Percentiles rank a stretch among this genome's conserved stretches.
phyloP scores from a whole-genome alignment of 2,329 filamentous ascomycete genomes.

The Curvularia hawaiiensis region DNA sequence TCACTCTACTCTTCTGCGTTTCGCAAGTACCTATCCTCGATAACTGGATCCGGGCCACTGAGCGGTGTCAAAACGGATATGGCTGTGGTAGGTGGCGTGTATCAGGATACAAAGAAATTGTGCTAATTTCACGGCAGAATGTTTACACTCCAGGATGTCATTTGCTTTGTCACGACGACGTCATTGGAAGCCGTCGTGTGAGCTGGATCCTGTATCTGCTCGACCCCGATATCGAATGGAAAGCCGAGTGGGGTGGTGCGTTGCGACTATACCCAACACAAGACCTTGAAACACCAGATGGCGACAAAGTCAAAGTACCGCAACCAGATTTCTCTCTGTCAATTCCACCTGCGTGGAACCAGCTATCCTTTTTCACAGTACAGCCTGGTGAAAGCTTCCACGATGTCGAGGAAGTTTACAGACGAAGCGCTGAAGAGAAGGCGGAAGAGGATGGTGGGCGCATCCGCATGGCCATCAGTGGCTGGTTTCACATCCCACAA shows the following conservation, averaged over 20 bases:
- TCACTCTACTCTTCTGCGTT: constrained; percentile 91
- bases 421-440: constrained; percentile 64
- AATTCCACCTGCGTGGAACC: constrained; percentile 95
- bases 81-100: constrained; percentile 68
- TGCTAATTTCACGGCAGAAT: constrained; percentile 57
- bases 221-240: constrained; percentile 89
- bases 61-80: constrained; percentile 97
- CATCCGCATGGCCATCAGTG: constrained; percentile 95
- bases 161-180: constrained; percentile 95
- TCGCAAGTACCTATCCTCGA: constrained; percentile 82
- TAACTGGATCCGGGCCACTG: constrained; percentile 84
- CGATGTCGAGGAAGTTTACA: constrained; percentile 97
- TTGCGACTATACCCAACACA: constrained; percentile 81
- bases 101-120: background rate
- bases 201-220: constrained; percentile 98
- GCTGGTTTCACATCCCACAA: constrained; percentile 99
- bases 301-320: constrained; percentile 78
- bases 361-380: constrained; percentile 97
- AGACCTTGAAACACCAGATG: constrained; percentile 68
- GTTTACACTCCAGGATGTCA: constrained; percentile 97
- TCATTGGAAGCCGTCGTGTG: constrained; percentile 93
- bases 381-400: constrained; percentile 99
- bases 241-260: constrained; percentile 90
- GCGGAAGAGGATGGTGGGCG: constrained; percentile 71
- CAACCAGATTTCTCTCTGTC: constrained; percentile 76